Percentiles rank a stretch among this genome's conserved stretches.
phyloP scores from a whole-genome alignment of 441 rosid genomes.

The Populus tomentosa region DNA sequence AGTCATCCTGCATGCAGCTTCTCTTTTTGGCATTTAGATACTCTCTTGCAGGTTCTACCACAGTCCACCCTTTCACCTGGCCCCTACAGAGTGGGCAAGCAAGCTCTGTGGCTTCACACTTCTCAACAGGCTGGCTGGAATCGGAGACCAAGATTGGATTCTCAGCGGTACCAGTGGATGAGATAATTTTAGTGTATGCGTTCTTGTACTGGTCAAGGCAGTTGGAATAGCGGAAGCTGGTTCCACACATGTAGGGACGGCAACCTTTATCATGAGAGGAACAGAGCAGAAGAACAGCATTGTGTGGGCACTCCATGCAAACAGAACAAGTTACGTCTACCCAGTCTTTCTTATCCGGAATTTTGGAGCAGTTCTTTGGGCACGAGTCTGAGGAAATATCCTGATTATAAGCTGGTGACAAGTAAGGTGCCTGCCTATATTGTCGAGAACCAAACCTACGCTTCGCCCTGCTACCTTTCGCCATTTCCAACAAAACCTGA shows the following conservation, averaged over 20 bases:
- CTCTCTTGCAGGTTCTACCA: slow-evolving; percentile 85
- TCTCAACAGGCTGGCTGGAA: slow-evolving; percentile 35
- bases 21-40: slow-evolving; percentile 69
- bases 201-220: slow-evolving; percentile 93
- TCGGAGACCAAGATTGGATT: slow-evolving; percentile 30
- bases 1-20: slow-evolving; percentile 91
- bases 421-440: slow-evolving; percentile 53
- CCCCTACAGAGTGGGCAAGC: slow-evolving; percentile 97
- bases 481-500: slow-evolving; percentile 44
- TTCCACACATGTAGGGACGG: slow-evolving; percentile 96
- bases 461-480: slow-evolving; percentile 61
- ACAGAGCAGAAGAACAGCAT: slow-evolving; percentile 94
- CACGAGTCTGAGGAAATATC: slow-evolving; percentile 31
- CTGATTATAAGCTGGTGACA: slow-evolving; percentile 33
- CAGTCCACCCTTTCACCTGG: slow-evolving; percentile 97
- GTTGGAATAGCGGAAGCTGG: slow-evolving; percentile 89
- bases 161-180: slow-evolving; percentile 32
- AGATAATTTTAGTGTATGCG: slow-evolving; percentile 57
- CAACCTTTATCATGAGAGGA: slow-evolving; percentile 97
- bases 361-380: slow-evolving; percentile 44
- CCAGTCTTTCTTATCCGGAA: slow-evolving; percentile 68
- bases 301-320: slow-evolving; percentile 97
- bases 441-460: slow-evolving; percentile 50
- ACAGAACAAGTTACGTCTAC: slow-evolving; percentile 87
- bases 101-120: slow-evolving; percentile 57